phyloP scores from a whole-genome alignment of 1,284 basidiomycete genomes.

The Cryptococcus sp. region DNA sequence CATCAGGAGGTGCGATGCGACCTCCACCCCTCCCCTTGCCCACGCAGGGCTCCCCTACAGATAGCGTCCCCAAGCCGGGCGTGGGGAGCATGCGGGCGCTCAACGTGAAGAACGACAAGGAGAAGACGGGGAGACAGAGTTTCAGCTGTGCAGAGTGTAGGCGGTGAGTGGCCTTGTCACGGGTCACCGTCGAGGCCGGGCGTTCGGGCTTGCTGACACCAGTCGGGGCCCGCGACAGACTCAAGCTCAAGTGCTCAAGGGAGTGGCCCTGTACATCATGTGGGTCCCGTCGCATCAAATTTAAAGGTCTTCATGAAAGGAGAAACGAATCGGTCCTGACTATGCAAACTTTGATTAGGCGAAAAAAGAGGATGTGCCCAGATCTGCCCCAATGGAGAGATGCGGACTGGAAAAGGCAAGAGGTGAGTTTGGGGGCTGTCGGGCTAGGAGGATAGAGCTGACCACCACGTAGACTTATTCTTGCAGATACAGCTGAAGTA shows the following conservation, averaged over 20 bases:
- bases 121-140: constrained; percentile 26
- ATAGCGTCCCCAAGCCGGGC: too few relatives aligned
- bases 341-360: constrained; percentile 14
- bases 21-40: too few relatives aligned
- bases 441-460: not conserved
- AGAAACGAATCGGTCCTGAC: too few relatives aligned
- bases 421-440: constrained; percentile 24
- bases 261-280: constrained; percentile 47
- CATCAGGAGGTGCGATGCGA: too few relatives aligned
- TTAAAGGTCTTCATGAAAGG: too few relatives aligned
- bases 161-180: constrained; percentile 22
- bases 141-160: constrained; percentile 44
- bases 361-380: constrained; percentile 45
- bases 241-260: constrained; percentile 45
- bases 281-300: constrained; percentile 10
- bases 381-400: constrained; percentile 46
- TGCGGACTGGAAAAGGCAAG: constrained; percentile 44
- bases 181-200: not conserved
- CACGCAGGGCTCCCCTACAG: too few relatives aligned
- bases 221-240: constrained; percentile 13
- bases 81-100: too few relatives aligned
- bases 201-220: constrained; percentile 1
- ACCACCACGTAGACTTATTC: constrained; percentile 33
- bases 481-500: constrained; percentile 44
- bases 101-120: constrained; percentile 11